Evolutionary conservation across 1,284 basidiomycete genomes (phyloP), one percentile per base, ranked within the genome.

Genomic region (Apiotrichum sp.): DNA sequence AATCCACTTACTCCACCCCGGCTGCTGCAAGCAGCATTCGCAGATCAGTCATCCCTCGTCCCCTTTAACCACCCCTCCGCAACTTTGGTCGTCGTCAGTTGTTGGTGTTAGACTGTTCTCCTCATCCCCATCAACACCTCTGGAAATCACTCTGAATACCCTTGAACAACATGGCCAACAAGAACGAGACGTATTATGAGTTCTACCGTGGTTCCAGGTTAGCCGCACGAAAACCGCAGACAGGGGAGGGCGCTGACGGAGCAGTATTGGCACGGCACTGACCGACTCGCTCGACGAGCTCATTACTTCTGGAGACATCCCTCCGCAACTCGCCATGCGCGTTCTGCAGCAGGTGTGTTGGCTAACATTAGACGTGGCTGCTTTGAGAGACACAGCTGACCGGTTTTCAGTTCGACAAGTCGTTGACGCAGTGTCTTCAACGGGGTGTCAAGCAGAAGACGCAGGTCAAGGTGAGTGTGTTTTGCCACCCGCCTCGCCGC

Each of bases 221-320:
- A 52, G 58, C 46, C n/a, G 11, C 14, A 6, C 31, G 41, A 13
- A 42, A n/a, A 9, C 6, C 10, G 41, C 10, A 16, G 11, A 29
- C 42, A 14, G 38, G 9, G 35, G 4, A 22, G 22, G 29, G 38
- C 44, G 33, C 32, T 47, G 34, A 31, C 32, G 56, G 2, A 22
- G 14, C 68, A 98, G 95, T 65, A 91, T 98, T 76, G 95, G 95
- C 43, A 91, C 93, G 81, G 92, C 95, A 47, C 82, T 98, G 55
- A 97, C 95, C n/a, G 95, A 98, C 80, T 93, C 95, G 62, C 84
- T 98, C 66, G 95, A 98, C 78, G 95, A 98, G 79, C 84, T 98
- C 60, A 98, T 98, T 70, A 96, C 93, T 51, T 90, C 88, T 65
- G 95, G 95, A 2, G 87, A 91, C 57, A 98, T 98, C 67, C 96